Percentiles rank a stretch among this genome's conserved stretches.
phyloP scores from a whole-genome alignment of 768 basidiomycete genomes.

The Daedaleopsis nitida region DNA sequence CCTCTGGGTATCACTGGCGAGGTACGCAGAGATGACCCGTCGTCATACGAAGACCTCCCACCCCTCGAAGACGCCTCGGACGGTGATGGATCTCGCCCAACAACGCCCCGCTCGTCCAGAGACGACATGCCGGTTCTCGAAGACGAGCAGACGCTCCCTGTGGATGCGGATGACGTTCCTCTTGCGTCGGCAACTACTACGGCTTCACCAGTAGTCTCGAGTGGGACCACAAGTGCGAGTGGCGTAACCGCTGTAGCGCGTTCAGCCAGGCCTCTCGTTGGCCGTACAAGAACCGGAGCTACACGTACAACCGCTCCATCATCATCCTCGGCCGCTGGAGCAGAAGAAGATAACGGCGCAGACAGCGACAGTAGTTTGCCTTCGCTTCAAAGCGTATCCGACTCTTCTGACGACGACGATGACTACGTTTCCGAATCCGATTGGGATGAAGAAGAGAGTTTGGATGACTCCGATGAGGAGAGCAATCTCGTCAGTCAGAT shows the following conservation, averaged over 20 bases:
- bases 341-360: constrained; percentile 1
- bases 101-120: neutral
- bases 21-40: neutral
- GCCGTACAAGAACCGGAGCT: neutral
- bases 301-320: neutral
- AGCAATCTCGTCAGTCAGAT: neutral
- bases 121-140: neutral
- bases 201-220: no score
- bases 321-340: neutral
- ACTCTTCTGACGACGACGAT: constrained; percentile 21
- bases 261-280: no score
- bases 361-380: constrained; percentile 26
- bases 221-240: no score
- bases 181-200: neutral
- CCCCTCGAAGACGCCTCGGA: constrained; percentile 9
- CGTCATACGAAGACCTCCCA: constrained; percentile 13
- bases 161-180: constrained; percentile 4
- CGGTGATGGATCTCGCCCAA: neutral
- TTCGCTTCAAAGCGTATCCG: constrained; percentile 26
- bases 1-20: neutral
- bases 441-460: constrained; percentile 9
- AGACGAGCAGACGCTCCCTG: neutral
- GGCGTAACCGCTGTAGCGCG: neutral
- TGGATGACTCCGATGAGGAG: constrained; percentile 14
- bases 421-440: constrained; percentile 13